Base-by-base conservation (phyloP, 164 flowering plant species). In the Chimonanthus praecox region DNA sequence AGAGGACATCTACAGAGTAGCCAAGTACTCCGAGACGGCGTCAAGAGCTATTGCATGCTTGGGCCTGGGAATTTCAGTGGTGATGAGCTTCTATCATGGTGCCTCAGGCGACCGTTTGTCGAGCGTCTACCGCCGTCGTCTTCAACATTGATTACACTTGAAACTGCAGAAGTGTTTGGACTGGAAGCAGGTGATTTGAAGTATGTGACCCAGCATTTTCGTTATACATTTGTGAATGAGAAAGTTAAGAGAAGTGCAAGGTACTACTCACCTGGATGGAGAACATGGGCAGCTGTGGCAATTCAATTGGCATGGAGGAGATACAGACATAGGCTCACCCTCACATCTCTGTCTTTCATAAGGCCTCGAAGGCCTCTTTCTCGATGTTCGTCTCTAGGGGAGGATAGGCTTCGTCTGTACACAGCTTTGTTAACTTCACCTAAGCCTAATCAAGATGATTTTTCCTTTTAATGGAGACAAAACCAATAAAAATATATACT, bases 21-120 rank as follows among this genome's bases (percentile, higher is more conserved):
- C 86, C 98, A 92, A 86, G 84, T 88, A 0, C 84, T 94, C 6
- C 75, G 94, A 13, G 94, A 95, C n/a, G 97, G 97, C 0, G 86
- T 95, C 4, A 82, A 89, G 72, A 91, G 97, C 73, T 88, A 93
- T 65, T 95, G 98, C 87, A 92, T 95, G 98, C 77, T 92, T 16
- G 98, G 98, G 70, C 99, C 98, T 0, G 98, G 99, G 5, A 95
- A 95, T 83, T 92, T 95, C 87, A 89, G 93, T 16, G 98, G 98
- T 0, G 97, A 92, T 58, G 99, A 92, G 86, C 94, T 92, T 50
- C 74, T 95, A 2, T 95, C 98, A 11, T 95, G 99, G 99, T 92
- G 99, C 73, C 86, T 95, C 5, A 49, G 97, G 18, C 67, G 90
- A 58, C 99, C 99, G 4, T 95, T 95, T 69, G 80, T 92, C 5